These are phyloP conservation scores for Pythium phragmitis DNA, from an alignment of 352 stramenopile species.

Conservation along the genomic window DNA sequence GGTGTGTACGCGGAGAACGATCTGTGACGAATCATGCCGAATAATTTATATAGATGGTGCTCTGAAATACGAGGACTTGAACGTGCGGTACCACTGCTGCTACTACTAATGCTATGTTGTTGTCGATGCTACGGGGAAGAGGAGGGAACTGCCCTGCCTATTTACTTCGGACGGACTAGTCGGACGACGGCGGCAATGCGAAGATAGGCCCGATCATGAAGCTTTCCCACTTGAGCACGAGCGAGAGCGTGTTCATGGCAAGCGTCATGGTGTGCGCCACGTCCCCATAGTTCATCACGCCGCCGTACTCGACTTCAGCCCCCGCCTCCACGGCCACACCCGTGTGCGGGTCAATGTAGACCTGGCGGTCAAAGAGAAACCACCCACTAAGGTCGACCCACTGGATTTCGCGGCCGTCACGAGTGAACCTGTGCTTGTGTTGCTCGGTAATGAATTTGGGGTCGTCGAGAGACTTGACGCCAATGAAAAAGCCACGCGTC, in stretches of 20 bases:
- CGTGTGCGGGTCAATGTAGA: slow-evolving; percentile 29
- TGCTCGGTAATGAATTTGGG: slow-evolving; percentile 28
- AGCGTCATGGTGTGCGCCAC: slow-evolving; percentile 41
- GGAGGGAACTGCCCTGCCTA: not conserved
- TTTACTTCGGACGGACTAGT: not conserved
- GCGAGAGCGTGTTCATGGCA: slow-evolving; percentile 67
- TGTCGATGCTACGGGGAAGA: too few species aligned
- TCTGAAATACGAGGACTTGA: not conserved
- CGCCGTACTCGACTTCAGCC: slow-evolving; percentile 66
- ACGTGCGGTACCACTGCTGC: too few species aligned
- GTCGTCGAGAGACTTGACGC: slow-evolving; percentile 53
- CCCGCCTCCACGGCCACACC: slow-evolving; percentile 39
- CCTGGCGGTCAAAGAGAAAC: slow-evolving; percentile 63
- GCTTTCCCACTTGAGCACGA: slow-evolving; percentile 61
- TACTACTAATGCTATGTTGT: too few species aligned
- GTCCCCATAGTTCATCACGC: slow-evolving; percentile 61
- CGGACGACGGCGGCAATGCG: slow-evolving; percentile 32
- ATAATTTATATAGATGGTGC: slow-evolving; percentile 27
- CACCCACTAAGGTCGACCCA: slow-evolving; percentile 71
- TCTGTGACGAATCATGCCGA: not conserved
- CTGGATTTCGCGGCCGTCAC: slow-evolving; percentile 46
- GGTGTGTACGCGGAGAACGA: not conserved
- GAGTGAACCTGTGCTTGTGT: slow-evolving; percentile 24
- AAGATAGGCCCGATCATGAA: slow-evolving; percentile 66
- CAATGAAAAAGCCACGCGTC: slow-evolving; percentile 62